phyloP scores from a whole-genome alignment of 306 rosid genomes.

The Lathyrus sativus region DNA sequence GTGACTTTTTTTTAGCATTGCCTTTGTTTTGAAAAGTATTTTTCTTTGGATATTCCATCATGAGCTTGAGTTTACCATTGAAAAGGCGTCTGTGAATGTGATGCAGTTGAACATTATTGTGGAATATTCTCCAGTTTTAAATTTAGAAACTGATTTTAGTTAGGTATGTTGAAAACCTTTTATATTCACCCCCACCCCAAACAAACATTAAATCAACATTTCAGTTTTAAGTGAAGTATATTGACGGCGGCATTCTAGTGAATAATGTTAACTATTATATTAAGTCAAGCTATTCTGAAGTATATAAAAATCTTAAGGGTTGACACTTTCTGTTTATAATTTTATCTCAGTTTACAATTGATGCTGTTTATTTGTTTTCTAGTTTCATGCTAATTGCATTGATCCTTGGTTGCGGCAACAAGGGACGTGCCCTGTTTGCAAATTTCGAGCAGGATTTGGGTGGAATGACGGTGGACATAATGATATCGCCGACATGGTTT shows the following conservation, averaged over 20 bases:
- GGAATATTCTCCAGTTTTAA: slow-evolving; percentile 1
- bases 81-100: neutral
- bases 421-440: slow-evolving; percentile 95
- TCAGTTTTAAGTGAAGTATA: slow-evolving; percentile 8
- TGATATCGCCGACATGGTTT: slow-evolving; percentile 72
- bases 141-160: slow-evolving; percentile 7
- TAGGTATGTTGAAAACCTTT: neutral
- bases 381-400: slow-evolving; percentile 90
- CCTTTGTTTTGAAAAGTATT: neutral
- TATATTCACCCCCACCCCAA: no score
- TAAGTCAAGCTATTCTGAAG: neutral
- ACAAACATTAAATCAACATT: slow-evolving; percentile 1
- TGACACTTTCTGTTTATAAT: neutral
- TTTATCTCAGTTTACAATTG: slow-evolving; percentile 6
- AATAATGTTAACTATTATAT: neutral
- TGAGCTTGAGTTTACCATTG: neutral
- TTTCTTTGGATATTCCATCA: slow-evolving; percentile 25
- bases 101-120: neutral
- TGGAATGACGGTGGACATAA: slow-evolving; percentile 68
- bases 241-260: neutral
- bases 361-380: slow-evolving; percentile 15
- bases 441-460: slow-evolving; percentile 72
- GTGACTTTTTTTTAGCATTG: neutral
- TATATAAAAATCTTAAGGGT: neutral
- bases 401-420: slow-evolving; percentile 97